These are phyloP conservation scores for Macrolepiota albuminosa DNA, from an alignment of 768 basidiomycete genomes.

Conservation along the genomic window DNA sequence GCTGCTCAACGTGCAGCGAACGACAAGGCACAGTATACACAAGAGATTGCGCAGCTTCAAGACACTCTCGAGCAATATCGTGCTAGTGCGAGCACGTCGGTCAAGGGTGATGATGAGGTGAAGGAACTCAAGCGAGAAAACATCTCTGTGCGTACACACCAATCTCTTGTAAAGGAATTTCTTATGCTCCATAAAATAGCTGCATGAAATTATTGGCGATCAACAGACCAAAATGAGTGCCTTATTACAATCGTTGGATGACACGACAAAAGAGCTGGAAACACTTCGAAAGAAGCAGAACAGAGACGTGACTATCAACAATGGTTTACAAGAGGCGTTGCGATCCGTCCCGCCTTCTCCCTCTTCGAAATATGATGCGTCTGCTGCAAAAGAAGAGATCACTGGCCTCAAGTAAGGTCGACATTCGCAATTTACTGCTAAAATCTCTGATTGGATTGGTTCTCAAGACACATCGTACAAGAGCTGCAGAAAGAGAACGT, in stretches of 20 bases:
- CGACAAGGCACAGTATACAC: conserved; percentile 47
- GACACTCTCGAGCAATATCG: conserved; percentile 38
- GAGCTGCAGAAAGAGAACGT: conserved; percentile 83
- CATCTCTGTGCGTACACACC: conserved; percentile 15
- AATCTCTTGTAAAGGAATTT: not conserved
- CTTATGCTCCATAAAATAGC: conserved; percentile 15
- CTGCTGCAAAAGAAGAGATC: conserved; percentile 58
- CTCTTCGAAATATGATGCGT: conserved; percentile 49
- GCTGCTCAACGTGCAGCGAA: conserved; percentile 41
- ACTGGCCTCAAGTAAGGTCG: conserved; percentile 70
- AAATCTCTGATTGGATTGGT: not conserved
- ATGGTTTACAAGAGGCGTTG: conserved; percentile 26
- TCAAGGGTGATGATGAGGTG: conserved; percentile 8
- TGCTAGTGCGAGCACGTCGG: conserved; percentile 16
- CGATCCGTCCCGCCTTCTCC: conserved; percentile 21
- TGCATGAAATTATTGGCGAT: conserved; percentile 21
- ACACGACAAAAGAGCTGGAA: conserved; percentile 50
- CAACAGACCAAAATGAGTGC: conserved; percentile 25
- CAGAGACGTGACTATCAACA: conserved; percentile 49
- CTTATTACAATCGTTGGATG: conserved; percentile 25
- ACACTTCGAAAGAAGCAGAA: conserved; percentile 51
- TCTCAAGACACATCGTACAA: conserved; percentile 73
- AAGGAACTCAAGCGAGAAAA: conserved; percentile 15
- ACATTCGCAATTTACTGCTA: not conserved
- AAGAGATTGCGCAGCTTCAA: conserved; percentile 54